Evolutionary conservation across 208 protist genomes (phyloP).

Genomic region (Wallacemonas rigidus): DNA sequence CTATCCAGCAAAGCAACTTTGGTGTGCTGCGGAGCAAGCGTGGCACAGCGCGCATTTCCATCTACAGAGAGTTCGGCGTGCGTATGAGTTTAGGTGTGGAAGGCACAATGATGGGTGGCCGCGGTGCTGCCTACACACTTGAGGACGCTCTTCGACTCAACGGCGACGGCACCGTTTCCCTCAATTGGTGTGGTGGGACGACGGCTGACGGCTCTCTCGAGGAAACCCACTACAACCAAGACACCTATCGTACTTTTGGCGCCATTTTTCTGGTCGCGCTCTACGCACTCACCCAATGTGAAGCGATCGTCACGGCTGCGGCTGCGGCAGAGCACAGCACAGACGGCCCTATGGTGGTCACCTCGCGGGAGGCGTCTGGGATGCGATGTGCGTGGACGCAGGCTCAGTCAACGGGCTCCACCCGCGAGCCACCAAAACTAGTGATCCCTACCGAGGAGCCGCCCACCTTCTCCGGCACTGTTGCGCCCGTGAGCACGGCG

Average conservation of each 20-base stretch:
- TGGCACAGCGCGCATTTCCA: conserved; percentile 88
- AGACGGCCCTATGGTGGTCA: conserved; percentile 21
- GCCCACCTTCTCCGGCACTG: neutral
- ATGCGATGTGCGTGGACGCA: conserved; percentile 7
- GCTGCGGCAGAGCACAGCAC: neutral
- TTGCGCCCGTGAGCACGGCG: neutral
- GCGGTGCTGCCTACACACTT: conserved; percentile 18
- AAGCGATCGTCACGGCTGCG: conserved; percentile 10
- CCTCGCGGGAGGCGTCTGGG: neutral
- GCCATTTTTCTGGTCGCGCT: conserved; percentile 21
- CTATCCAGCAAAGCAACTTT: conserved; percentile 78
- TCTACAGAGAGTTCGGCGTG: conserved; percentile 91
- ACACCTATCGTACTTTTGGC: conserved; percentile 23
- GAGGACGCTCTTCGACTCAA: conserved; percentile 2
- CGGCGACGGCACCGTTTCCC: conserved; percentile 1
- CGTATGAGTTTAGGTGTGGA: conserved; percentile 95
- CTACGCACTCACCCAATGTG: conserved; percentile 12
- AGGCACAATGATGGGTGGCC: conserved; percentile 90
- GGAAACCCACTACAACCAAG: conserved; percentile 30
- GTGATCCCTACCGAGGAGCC: neutral
- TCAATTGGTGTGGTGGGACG: conserved; percentile 5
- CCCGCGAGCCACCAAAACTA: conserved; percentile 4
- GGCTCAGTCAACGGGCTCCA: conserved; percentile 13
- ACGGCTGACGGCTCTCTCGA: neutral
- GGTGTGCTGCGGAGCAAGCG: conserved; percentile 89